A percentile compares a stretch with the other conserved stretches of the same genome.
These are phyloP conservation scores for Buddleja alternifolia DNA, from an alignment of 257 asterid genomes.

Conservation along the genomic window DNA sequence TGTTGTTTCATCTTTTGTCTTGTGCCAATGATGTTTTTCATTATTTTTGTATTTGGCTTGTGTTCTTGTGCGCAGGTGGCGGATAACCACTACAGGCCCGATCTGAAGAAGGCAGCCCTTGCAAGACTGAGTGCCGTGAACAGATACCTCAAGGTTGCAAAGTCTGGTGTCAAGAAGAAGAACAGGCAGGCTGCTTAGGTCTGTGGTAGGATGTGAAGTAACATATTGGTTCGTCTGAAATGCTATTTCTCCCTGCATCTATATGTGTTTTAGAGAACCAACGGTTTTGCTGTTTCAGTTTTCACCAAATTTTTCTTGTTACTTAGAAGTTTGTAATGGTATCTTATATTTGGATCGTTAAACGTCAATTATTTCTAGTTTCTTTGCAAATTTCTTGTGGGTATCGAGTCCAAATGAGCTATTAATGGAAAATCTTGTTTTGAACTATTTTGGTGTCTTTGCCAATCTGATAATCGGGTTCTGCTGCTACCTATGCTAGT, in stretches of 20 bases:
- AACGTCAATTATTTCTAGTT: not conserved
- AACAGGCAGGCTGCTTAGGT: conserved; percentile 65
- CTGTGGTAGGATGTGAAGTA: conserved; percentile 19
- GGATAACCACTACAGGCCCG: conserved; percentile 87
- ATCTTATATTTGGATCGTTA: not conserved
- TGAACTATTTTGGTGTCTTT: not conserved
- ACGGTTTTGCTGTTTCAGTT: conserved; percentile 24
- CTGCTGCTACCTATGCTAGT: too few relatives aligned
- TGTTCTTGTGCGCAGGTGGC: conserved; percentile 57
- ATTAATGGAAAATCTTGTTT: not conserved
- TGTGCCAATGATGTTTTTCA: not conserved
- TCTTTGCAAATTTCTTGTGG: not conserved
- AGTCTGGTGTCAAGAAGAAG: conserved; percentile 91
- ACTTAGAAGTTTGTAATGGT: not conserved
- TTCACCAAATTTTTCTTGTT: not conserved
- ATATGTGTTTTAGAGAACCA: conserved; percentile 4
- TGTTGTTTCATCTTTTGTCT: not conserved
- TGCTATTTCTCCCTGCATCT: conserved; percentile 12
- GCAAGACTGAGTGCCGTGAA: conserved; percentile 80
- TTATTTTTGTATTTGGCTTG: not conserved
- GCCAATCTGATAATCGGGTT: too few relatives aligned
- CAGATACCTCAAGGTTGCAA: conserved; percentile 91
- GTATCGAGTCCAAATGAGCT: not conserved
- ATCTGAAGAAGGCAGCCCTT: conserved; percentile 90
- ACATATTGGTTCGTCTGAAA: conserved; percentile 18